Conservation (phyloP, 805 yeast species). For the Ogataea glucozyma region DNA sequence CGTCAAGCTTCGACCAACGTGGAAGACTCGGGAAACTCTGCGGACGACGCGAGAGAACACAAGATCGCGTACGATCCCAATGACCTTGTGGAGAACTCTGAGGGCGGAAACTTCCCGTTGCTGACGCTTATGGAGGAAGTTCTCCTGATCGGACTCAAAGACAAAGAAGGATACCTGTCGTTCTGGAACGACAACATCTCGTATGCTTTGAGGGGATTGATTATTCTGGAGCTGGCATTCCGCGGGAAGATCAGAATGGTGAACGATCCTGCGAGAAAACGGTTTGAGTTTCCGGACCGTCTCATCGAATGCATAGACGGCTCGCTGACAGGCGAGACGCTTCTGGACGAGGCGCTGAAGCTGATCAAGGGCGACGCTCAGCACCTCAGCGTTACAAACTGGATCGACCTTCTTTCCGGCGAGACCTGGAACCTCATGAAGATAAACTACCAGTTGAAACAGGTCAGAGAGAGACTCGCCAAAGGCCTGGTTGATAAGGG, state of each 20-base stretch:
- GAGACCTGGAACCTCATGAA: constrained; percentile 98
- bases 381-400: constrained; percentile 72
- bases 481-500: constrained; percentile 98
- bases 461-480: constrained; percentile 93
- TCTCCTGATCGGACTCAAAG: constrained; percentile 86
- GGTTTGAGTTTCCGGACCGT: constrained; percentile 86
- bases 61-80: constrained; percentile 82
- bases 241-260: constrained; percentile 86
- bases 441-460: constrained; percentile 92
- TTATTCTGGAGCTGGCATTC: constrained; percentile 86
- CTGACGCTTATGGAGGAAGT: constrained; percentile 97
- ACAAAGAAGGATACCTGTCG: constrained; percentile 92
- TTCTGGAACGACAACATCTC: constrained; percentile 99
- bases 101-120: constrained; percentile 54
- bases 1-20: constrained; percentile 24
- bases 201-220: constrained; percentile 93
- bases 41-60: constrained; percentile 36
- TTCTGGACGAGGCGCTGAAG: constrained; percentile 89
- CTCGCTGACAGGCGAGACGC: constrained; percentile 89
- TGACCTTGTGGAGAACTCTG: constrained; percentile 48
- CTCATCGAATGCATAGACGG: constrained; percentile 84
- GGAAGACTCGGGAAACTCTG: constrained; percentile 18
- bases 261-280: constrained; percentile 87
- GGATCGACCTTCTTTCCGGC: constrained; percentile 93
- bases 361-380: constrained; percentile 85